Evolutionary conservation across 2,329 filamentous ascomycete genomes (phyloP).

Genomic region (Dendrostoma leiphaemia): DNA sequence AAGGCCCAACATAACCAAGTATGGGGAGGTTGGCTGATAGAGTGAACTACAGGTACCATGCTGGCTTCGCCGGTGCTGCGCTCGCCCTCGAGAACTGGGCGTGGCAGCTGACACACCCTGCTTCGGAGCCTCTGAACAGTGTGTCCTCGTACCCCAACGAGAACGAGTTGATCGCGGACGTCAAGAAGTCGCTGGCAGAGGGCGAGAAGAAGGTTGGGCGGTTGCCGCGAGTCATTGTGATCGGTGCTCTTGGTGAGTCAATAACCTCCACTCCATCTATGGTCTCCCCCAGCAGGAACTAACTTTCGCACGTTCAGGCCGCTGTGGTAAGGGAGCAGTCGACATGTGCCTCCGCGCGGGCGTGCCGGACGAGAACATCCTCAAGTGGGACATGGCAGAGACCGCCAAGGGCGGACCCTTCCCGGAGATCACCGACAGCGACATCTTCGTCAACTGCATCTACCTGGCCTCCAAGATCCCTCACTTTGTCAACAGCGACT

Average conservation of each 20-base stretch:
- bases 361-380: constrained; percentile 65
- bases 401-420: constrained; percentile 76
- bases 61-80: constrained; percentile 51
- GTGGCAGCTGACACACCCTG: constrained; percentile 68
- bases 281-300: too few species aligned
- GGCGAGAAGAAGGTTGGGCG: constrained; percentile 64
- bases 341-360: constrained; percentile 76
- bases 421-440: constrained; percentile 70
- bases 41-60: constrained; percentile 9
- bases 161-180: constrained; percentile 66
- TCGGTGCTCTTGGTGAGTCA: constrained; percentile 55
- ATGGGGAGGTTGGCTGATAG: not conserved
- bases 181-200: constrained; percentile 67
- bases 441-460: constrained; percentile 86
- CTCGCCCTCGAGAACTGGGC: constrained; percentile 79
- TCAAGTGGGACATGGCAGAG: constrained; percentile 74
- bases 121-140: constrained; percentile 62
- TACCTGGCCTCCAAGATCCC: constrained; percentile 79
- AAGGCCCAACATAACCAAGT: too few species aligned
- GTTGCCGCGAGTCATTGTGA: constrained; percentile 74
- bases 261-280: too few species aligned
- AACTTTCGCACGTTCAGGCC: constrained; percentile 46
- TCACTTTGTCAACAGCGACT: constrained; percentile 73
- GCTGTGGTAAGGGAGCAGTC: constrained; percentile 82
- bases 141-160: constrained; percentile 73